Conservation (phyloP, 352 stramenopile genomes). For the Globisporangium polare region DNA sequence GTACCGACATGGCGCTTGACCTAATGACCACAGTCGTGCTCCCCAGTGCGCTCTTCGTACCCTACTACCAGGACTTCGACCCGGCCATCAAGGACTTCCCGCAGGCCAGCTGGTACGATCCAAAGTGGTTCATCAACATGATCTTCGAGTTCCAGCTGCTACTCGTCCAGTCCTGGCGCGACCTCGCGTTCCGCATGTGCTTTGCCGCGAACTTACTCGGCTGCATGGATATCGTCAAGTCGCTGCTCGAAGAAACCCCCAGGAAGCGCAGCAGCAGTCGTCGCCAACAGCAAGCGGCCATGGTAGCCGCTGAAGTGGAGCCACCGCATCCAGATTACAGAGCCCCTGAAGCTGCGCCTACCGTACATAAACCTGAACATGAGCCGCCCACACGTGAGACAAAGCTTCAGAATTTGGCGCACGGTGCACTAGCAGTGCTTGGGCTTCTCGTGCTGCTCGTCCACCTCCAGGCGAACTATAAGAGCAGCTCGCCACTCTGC, state of each 20-base stretch:
- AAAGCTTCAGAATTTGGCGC: neutral
- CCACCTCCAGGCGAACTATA: slow-evolving; percentile 15
- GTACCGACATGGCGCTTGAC: slow-evolving; percentile 17
- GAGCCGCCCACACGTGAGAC: neutral
- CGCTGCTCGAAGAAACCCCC: slow-evolving; percentile 13
- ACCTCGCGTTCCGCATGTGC: slow-evolving; percentile 26
- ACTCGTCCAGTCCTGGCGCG: slow-evolving; percentile 30
- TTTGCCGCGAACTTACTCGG: slow-evolving; percentile 33
- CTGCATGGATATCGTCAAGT: slow-evolving; percentile 33
- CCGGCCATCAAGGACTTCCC: slow-evolving; percentile 4
- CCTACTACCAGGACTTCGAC: slow-evolving; percentile 16
- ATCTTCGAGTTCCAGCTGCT: slow-evolving; percentile 17
- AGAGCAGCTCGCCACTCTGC: slow-evolving; percentile 14
- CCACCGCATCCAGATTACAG: no score
- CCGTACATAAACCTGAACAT: neutral
- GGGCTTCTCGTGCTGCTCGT: slow-evolving; percentile 13
- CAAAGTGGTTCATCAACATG: slow-evolving; percentile 27
- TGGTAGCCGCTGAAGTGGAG: neutral
- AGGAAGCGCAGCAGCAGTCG: neutral
- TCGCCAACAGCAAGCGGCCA: neutral
- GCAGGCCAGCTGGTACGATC: slow-evolving; percentile 17
- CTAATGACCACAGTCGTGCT: slow-evolving; percentile 16
- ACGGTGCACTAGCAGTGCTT: slow-evolving; percentile 15
- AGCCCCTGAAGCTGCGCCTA: neutral
- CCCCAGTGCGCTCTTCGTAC: slow-evolving; percentile 8